phyloP scores from a whole-genome alignment of 441 rosid genomes.

The Jatropha podagrica region DNA sequence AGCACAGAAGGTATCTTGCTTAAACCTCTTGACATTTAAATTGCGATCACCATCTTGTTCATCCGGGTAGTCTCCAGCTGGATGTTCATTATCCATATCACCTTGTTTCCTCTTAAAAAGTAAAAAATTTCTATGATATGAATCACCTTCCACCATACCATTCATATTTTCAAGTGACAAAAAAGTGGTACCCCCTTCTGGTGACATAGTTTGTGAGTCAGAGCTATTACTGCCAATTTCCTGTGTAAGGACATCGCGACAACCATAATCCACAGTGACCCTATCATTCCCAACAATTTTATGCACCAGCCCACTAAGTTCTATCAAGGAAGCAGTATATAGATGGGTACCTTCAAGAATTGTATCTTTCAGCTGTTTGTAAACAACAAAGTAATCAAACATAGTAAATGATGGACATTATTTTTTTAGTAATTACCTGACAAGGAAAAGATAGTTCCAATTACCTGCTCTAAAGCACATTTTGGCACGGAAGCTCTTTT shows the following conservation, averaged over 20 bases:
- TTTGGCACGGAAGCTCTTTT: conserved; percentile 47
- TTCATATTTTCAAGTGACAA: conserved; percentile 24
- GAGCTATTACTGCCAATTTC: conserved; percentile 19
- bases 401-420: conserved; percentile 6
- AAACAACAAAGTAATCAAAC: conserved; percentile 19
- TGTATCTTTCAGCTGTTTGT: conserved; percentile 45
- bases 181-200: not conserved
- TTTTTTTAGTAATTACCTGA: no score
- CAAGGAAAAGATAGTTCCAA: no score
- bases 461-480: conserved; percentile 36
- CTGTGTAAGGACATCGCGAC: conserved; percentile 6
- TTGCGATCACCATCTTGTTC: conserved; percentile 21
- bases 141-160: conserved; percentile 19
- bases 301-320: conserved; percentile 34
- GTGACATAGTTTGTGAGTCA: conserved; percentile 8
- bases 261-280: conserved; percentile 4
- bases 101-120: conserved; percentile 34
- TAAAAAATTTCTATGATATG: conserved; percentile 9
- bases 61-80: conserved; percentile 12
- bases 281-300: conserved; percentile 16
- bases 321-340: conserved; percentile 35
- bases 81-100: conserved; percentile 27
- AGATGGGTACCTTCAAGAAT: conserved; percentile 34
- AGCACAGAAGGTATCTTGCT: conserved; percentile 22
- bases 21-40: conserved; percentile 34